Percentiles rank a stretch among this genome's conserved stretches.
These are phyloP conservation scores for Cyclostephanos invisitatus DNA, from an alignment of 108 stramenopile genomes.

Conservation along the genomic window DNA sequence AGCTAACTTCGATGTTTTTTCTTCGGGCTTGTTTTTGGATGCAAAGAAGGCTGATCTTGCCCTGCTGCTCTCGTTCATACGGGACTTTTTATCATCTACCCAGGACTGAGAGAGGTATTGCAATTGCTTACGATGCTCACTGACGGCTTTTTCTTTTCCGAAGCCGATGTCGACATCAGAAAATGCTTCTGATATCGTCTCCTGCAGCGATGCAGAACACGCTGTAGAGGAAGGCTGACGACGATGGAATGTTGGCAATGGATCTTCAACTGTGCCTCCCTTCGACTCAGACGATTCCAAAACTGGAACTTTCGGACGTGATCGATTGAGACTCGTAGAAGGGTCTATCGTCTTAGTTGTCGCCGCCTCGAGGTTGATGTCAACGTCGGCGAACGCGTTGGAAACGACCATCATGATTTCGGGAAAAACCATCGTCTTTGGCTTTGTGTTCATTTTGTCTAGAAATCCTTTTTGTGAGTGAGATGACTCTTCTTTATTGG, in stretches of 20 bases:
- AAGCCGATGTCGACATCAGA: constrained; percentile 37
- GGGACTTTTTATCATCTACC: constrained; percentile 4
- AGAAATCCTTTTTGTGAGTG: constrained; percentile 1
- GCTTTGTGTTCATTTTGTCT: constrained; percentile 21
- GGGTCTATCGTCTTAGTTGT: not conserved
- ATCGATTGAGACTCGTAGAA: not conserved
- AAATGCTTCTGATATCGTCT: constrained; percentile 36
- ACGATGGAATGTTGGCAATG: constrained; percentile 1
- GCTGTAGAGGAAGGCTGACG: not conserved
- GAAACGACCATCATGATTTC: constrained; percentile 28
- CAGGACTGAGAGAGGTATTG: constrained; percentile 23
- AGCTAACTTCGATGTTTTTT: constrained; percentile 2
- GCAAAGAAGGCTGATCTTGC: no score
- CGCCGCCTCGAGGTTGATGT: constrained; percentile 35
- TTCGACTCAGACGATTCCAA: not conserved
- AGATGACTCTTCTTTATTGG: not conserved
- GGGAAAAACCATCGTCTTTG: constrained; percentile 2
- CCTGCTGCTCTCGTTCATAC: not conserved
- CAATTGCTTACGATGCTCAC: constrained; percentile 37
- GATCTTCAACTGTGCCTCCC: no score
- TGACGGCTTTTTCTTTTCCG: constrained; percentile 30
- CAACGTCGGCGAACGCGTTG: constrained; percentile 41
- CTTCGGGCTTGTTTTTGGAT: not conserved
- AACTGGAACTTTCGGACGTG: not conserved
- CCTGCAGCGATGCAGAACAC: not conserved